Base-by-base conservation (phyloP, 2,329 filamentous ascomycete species). In the Ophiostoma angusticollis region DNA sequence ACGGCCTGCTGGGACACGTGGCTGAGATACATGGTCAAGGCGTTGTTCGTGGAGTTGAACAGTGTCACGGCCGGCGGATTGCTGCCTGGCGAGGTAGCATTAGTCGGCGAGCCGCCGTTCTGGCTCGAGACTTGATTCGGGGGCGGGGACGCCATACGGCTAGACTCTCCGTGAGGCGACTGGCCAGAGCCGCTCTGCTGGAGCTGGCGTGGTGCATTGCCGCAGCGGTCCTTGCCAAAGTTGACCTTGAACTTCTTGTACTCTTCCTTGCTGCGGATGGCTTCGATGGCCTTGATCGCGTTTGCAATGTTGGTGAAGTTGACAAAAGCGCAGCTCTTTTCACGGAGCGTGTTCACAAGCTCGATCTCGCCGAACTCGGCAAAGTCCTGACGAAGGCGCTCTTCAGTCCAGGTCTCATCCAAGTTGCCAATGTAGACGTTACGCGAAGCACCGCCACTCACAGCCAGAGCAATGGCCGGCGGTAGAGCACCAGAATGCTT, bases 251-350 rank as follows among this genome's bases (percentile, higher is more conserved):
- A 98, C 52, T 91, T 80, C 62, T 79, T 84, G 70, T 98, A 98
- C 55, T 98, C 91, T 31, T 96, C 91, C 56, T 87, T 86, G 54
- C 86, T 83, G 42, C 91, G 78, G 48, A 98, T 78, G 17, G 87
- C 91, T 62, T 98, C 91, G 48, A 98, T 98, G 1, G 91, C 91
- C 68, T 98, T 98, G 69, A 98, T 98, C 36, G 91, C 91, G 52
- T 98, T 98, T 56, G 91, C 91, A 57, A 98, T 98, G 65, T 98
- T 98, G 56, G 91, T 98, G 60, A 98, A 98, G 66, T 98, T 98
- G 58, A 98, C 91, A 58, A 98, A 98, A 0, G 91, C 91, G 59
- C 91, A 98, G 65, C 87, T 95, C 78, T 98, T 98, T 69, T 98
- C 91, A 39, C 91, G 80, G 44, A 98, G 68, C 13, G 91, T 84